phyloP scores from a whole-genome alignment of 441 rosid genomes.

The Aleurites moluccanus region DNA sequence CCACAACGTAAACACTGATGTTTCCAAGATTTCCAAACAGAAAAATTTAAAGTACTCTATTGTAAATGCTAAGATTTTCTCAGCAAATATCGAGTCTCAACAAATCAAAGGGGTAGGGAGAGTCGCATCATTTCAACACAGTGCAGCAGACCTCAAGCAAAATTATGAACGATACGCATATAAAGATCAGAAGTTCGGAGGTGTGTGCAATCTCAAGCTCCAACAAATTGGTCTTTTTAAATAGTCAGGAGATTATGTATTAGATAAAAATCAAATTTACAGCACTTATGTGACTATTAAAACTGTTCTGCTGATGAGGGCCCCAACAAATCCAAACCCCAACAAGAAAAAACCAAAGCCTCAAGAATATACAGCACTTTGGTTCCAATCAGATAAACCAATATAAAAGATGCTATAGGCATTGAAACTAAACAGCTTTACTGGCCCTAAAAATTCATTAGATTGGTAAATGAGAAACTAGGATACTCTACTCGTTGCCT shows the following conservation, averaged over 20 bases:
- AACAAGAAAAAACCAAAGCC: conserved; percentile 3
- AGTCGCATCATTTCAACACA: too few relatives aligned
- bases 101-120: too few relatives aligned
- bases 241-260: conserved; percentile 11
- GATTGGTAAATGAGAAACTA: conserved; percentile 19
- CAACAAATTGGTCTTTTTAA: not conserved
- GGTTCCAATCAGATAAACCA: conserved; percentile 22
- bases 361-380: conserved; percentile 23
- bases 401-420: conserved; percentile 22
- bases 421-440: conserved; percentile 26
- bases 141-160: not conserved
- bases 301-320: conserved; percentile 23
- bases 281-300: conserved; percentile 16
- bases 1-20: not conserved
- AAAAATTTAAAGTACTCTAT: too few relatives aligned
- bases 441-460: conserved; percentile 29
- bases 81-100: too few relatives aligned
- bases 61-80: too few relatives aligned
- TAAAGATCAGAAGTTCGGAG: not conserved
- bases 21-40: not conserved
- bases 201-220: not conserved
- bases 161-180: not conserved
- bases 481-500: conserved; percentile 46
- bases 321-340: conserved; percentile 12
- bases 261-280: conserved; percentile 26